phyloP scores from a whole-genome alignment of 2,329 filamentous ascomycete genomes.

The Massarina eburnea region DNA sequence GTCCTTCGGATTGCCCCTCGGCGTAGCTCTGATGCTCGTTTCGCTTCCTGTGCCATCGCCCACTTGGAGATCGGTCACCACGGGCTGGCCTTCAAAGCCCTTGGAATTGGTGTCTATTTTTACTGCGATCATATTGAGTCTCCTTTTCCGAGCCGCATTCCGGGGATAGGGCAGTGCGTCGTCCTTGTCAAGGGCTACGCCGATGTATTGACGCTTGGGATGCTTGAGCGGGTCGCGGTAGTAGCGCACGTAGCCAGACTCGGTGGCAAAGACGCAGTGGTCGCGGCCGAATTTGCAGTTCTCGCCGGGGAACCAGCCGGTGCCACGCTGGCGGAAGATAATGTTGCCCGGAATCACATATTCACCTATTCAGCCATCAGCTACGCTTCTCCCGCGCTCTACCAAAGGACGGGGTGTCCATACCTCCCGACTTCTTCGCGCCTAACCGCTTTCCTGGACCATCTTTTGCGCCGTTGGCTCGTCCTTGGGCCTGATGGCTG shows the following conservation, averaged over 20 bases:
- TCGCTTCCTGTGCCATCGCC: conserved; percentile 19
- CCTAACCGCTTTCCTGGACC: conserved; percentile 84
- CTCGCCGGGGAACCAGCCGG: conserved; percentile 91
- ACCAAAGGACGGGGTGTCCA: background rate
- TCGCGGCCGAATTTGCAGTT: conserved; percentile 95
- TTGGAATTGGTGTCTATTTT: conserved; percentile 21
- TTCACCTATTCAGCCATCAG: conserved; percentile 62
- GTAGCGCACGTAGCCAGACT: conserved; percentile 91
- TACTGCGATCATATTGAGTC: conserved; percentile 70
- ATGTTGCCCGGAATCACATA: conserved; percentile 96
- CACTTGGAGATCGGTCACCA: conserved; percentile 24
- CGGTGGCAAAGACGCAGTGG: conserved; percentile 88
- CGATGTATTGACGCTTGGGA: conserved; percentile 90
- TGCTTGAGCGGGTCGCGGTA: conserved; percentile 85
- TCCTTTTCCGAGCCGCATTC: conserved; percentile 72
- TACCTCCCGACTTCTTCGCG: conserved; percentile 89
- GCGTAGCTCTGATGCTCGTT: conserved; percentile 21
- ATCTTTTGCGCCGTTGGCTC: conserved; percentile 70
- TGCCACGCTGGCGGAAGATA: conserved; percentile 94
- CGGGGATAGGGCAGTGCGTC: conserved; percentile 76
- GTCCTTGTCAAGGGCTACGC: conserved; percentile 81
- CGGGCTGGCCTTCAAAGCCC: conserved; percentile 16
- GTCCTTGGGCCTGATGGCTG: conserved; percentile 65
- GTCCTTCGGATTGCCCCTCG: conserved; percentile 15
- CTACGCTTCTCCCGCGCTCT: background rate